phyloP scores from a whole-genome alignment of 2,329 filamentous ascomycete genomes.

The Xylariaceae sp. region DNA sequence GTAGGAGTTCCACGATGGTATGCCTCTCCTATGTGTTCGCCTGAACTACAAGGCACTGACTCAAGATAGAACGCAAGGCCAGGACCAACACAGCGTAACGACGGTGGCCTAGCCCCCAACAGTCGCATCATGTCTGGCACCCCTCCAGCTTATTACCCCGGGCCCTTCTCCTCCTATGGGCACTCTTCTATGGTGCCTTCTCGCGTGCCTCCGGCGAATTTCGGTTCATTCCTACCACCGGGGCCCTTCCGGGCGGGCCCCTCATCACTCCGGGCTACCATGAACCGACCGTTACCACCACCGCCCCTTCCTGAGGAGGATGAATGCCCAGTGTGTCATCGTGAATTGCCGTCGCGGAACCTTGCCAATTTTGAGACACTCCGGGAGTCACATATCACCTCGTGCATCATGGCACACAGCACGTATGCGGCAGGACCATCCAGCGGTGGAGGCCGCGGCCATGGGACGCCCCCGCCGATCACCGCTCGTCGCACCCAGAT shows the following conservation, averaged over 20 bases:
- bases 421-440: slow-evolving; percentile 32
- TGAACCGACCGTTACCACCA: slow-evolving; percentile 25
- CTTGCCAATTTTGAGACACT: slow-evolving; percentile 46
- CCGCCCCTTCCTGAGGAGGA: slow-evolving; percentile 61
- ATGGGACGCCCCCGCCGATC: slow-evolving; percentile 23
- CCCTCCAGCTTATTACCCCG: slow-evolving; percentile 28
- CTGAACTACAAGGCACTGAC: neutral
- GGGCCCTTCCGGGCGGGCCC: slow-evolving; percentile 1
- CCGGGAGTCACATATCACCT: slow-evolving; percentile 51
- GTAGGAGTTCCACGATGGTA: slow-evolving; percentile 45
- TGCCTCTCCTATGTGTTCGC: too few species aligned
- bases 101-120: slow-evolving; percentile 19
- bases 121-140: slow-evolving; percentile 34
- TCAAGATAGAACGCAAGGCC: slow-evolving; percentile 15
- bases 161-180: slow-evolving; percentile 7
- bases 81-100: slow-evolving; percentile 22
- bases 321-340: slow-evolving; percentile 70
- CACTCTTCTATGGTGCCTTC: slow-evolving; percentile 4
- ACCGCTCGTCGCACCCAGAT: slow-evolving; percentile 47
- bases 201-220: too few species aligned
- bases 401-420: slow-evolving; percentile 50
- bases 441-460: slow-evolving; percentile 9
- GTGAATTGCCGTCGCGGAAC: slow-evolving; percentile 54
- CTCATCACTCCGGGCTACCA: slow-evolving; percentile 30
- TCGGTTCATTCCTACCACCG: neutral